Base-by-base conservation (phyloP, 2,329 filamentous ascomycete genomes). In the Parasarocladium wereldwijsianum region DNA sequence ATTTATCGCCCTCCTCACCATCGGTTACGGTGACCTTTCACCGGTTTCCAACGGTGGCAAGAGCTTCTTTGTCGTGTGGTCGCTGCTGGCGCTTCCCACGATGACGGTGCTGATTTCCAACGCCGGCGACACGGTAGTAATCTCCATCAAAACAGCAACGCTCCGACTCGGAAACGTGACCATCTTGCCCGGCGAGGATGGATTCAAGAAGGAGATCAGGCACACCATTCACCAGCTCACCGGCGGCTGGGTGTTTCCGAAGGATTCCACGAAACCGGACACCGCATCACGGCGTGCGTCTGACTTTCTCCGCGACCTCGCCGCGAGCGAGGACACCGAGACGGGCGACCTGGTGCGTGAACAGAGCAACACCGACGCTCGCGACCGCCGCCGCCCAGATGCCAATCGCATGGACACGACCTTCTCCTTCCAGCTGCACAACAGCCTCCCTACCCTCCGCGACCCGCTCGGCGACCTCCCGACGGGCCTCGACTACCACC, bases 61-160 rank as follows among this genome's bases (percentile, higher is more conserved):
- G 32, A 72, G 81, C 0, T 93, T 93, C 49, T 94, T 93, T 43
- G 81, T 94, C n/a, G 76, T 93, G 33, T 94, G 86, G 86, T 82
- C 76, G 10, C 51, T 94, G 2, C 65, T 93, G 16, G 84, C 85
- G 0, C 64, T 93, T 3, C 86, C 86, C 0, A 86, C 81, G 3
- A 86, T 86, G 67, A 93, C 86, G 0, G 76, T 93, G 12, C 65
- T 94, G 9, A 80, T 92, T 38, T 78, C 74, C 8, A 80, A 86
- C 40, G 79, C 90, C 35, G 81, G 80, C 15, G 79, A 92, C 43
- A 94, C 86, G 0, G 67, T 93, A 13, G 76, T 93, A 26, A 72
- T 69, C 40, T 52, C 56, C 4, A 51, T 76, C 32, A 57, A 61
- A 8, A 66, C 76, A 32, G 47, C 57, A 4, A 76, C 70, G 0